Percentiles rank a stretch among this genome's conserved stretches.
Conservation (phyloP, 2,329 filamentous ascomycete species). For the Neonectria magnoliae region DNA sequence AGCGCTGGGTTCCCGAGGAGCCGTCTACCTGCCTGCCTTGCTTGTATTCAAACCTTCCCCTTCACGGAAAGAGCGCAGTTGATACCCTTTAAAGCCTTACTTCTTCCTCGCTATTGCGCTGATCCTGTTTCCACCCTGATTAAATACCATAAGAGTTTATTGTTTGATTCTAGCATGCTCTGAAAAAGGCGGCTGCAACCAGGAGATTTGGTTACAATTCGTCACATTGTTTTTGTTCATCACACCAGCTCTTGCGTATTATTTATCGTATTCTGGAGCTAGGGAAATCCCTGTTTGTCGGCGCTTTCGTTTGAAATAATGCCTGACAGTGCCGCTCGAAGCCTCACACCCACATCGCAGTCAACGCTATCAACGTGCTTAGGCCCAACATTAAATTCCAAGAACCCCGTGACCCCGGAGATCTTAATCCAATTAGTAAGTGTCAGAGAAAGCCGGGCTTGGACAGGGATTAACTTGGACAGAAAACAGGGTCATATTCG, state of each 20-base stretch:
- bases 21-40: conserved; percentile 2
- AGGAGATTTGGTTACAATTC: background rate
- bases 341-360: background rate
- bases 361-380: background rate
- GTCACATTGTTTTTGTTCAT: conserved; percentile 12
- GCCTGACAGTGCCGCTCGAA: background rate
- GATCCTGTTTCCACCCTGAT: background rate
- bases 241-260: background rate
- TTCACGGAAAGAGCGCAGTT: conserved; percentile 29
- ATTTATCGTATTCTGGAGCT: conserved; percentile 6
- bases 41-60: background rate
- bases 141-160: conserved; percentile 5
- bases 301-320: conserved; percentile 2
- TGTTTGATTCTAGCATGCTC: background rate
- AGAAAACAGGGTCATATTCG: background rate
- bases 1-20: background rate
- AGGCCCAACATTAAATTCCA: background rate
- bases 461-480: background rate
- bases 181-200: background rate
- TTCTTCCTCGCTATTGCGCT: background rate
- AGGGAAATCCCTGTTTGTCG: background rate
- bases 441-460: background rate
- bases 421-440: background rate
- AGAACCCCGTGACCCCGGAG: background rate
- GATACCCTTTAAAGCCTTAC: conserved; percentile 32